Base-by-base conservation (phyloP, 768 basidiomycete species). In the Tephrocybe sp. region DNA sequence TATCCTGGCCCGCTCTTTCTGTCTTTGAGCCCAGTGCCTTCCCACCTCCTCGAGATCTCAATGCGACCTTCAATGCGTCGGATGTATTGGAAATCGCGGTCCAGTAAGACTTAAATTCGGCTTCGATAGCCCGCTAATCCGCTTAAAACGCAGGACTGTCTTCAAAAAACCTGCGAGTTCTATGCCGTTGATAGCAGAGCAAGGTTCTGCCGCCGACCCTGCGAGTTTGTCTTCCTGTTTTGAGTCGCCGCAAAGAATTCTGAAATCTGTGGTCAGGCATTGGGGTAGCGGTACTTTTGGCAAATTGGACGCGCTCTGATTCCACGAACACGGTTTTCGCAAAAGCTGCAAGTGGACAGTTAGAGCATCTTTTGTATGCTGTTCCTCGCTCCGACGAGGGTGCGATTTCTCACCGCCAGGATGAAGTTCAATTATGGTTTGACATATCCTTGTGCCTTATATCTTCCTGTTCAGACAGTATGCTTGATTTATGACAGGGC, bases 161-260 rank as follows among this genome's bases (percentile, higher is more conserved):
- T 51, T 59, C 6, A 56, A 55, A 34, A 77, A 73, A 48, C 66
- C 69, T 9, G 58, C 69, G 11, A 53, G 68, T 33, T 67, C 72
- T 14, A 58, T 73, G 24, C 60, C 79, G 8, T 65, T 86, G 21
- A 66, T 79, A 14, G 62, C 71, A 18, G 68, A 73, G 18, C 69
- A 80, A 46, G 77, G 77, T 25, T 77, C 80, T 25, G 81, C 78
- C 4, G 84, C 76, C 0, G 85, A 87, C 58, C 85, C 84, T 14
- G 79, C 84, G 3, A 83, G 77, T 77, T 51, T 41, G 73, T 65
- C 15, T 39, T 20, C 28, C 33, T 28, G 23, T 43, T 21, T 40
- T 30, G 24, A 43, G 45, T 36, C 15, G 44, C 38, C 20, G 40
- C 30, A n/a, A 54, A 21, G 39, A 25, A 36, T 43, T 34, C 56